phyloP scores from a whole-genome alignment of 345 rosid genomes.

The Triadica sebifera region DNA sequence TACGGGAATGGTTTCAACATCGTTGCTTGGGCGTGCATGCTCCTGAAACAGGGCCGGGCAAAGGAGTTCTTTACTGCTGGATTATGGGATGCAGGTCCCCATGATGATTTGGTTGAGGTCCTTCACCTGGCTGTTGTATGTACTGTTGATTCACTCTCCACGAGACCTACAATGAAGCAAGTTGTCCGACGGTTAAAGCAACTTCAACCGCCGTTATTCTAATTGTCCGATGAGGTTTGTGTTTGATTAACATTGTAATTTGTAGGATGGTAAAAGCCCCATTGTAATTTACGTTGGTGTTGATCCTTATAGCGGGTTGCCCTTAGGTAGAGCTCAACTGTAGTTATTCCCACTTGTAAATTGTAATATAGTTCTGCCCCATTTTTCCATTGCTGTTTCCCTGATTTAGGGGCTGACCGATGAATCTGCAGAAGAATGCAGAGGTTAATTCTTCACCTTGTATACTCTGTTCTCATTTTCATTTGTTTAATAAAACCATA shows the following conservation, averaged over 20 bases:
- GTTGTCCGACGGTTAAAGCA: slow-evolving; percentile 45
- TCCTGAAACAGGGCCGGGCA: slow-evolving; percentile 75
- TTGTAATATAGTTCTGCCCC: slow-evolving; percentile 40
- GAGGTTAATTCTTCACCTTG: slow-evolving; percentile 22
- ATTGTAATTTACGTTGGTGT: slow-evolving; percentile 20
- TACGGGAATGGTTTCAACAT: slow-evolving; percentile 92
- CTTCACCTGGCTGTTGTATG: slow-evolving; percentile 58
- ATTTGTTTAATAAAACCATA: slow-evolving; percentile 23
- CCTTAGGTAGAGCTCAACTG: slow-evolving; percentile 32
- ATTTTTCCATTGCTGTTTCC: slow-evolving; percentile 26
- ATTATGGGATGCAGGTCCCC: slow-evolving; percentile 57
- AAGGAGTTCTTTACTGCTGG: slow-evolving; percentile 58
- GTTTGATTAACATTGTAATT: slow-evolving; percentile 27
- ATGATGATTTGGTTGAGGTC: slow-evolving; percentile 57
- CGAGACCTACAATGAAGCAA: slow-evolving; percentile 59
- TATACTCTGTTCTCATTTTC: slow-evolving; percentile 23
- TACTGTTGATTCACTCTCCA: slow-evolving; percentile 53
- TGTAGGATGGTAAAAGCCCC: slow-evolving; percentile 23
- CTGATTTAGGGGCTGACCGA: slow-evolving; percentile 22
- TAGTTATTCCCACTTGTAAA: slow-evolving; percentile 48
- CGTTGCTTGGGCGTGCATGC: slow-evolving; percentile 89
- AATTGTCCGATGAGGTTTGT: slow-evolving; percentile 14
- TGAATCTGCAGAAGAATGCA: slow-evolving; percentile 56
- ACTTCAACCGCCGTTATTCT: slow-evolving; percentile 47
- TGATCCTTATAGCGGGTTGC: slow-evolving; percentile 10